These are phyloP conservation scores for Arachnomyces sp. DNA, from an alignment of 2,329 filamentous ascomycete genomes.

Conservation along the genomic window DNA sequence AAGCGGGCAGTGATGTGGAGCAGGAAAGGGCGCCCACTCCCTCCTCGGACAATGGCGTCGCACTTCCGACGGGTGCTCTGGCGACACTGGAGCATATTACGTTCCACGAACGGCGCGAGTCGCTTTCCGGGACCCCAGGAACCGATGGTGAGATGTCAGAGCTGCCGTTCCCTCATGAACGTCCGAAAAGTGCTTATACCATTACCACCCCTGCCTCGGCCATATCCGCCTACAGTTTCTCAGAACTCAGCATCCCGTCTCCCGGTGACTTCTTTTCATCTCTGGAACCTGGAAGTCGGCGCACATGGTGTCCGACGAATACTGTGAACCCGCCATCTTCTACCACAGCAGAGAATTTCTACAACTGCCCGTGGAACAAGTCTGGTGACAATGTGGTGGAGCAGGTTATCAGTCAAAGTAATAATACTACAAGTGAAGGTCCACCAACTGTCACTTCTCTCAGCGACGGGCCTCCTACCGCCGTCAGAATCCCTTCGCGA, in stretches of 20 bases:
- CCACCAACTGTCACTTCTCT: conserved; percentile 34
- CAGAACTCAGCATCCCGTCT: conserved; percentile 78
- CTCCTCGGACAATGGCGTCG: conserved; percentile 48
- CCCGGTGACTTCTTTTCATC: conserved; percentile 88
- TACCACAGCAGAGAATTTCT: conserved; percentile 86
- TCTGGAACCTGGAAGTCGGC: conserved; percentile 63
- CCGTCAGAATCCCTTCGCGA: conserved; percentile 45
- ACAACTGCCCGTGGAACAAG: conserved; percentile 68
- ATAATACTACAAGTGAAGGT: conserved; percentile 24
- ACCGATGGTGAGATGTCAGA: conserved; percentile 57
- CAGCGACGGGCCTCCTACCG: conserved; percentile 58
- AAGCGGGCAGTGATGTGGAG: conserved; percentile 9
- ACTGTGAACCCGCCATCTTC: conserved; percentile 63
- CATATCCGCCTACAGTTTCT: conserved; percentile 61
- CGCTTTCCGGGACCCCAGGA: conserved; percentile 33
- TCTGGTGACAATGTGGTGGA: conserved; percentile 48
- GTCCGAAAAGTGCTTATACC: conserved; percentile 33
- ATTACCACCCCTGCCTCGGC: conserved; percentile 45
- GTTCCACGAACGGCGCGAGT: conserved; percentile 38
- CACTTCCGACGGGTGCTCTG: conserved; percentile 70
- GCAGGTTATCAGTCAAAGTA: conserved; percentile 35
- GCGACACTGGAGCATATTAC: conserved; percentile 70
- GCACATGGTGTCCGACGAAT: conserved; percentile 67
- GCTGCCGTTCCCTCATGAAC: conserved; percentile 45
- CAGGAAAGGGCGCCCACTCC: conserved; percentile 14